A percentile compares a stretch with the other conserved stretches of the same genome.
Conservation (phyloP, 2,329 filamentous ascomycete genomes). For the Ophiostoma populinum region DNA sequence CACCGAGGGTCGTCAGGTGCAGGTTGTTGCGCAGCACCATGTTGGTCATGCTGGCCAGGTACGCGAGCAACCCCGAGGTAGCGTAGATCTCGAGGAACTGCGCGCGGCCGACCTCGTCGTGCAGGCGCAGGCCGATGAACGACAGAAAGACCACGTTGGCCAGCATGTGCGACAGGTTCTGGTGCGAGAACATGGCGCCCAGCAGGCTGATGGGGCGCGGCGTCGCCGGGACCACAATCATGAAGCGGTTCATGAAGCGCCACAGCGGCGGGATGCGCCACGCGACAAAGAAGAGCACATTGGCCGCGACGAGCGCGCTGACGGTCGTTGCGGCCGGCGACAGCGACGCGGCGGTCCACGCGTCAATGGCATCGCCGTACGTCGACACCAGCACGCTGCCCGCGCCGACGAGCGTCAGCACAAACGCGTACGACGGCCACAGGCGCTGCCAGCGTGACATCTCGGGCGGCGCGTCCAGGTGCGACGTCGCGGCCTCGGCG, state of each 20-base stretch:
- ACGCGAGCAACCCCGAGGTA: conserved; percentile 37
- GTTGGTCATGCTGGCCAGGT: conserved; percentile 36
- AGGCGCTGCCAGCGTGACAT: conserved; percentile 36
- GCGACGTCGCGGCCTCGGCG: conserved; percentile 28
- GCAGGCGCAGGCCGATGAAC: conserved; percentile 47
- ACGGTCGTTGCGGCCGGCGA: conserved; percentile 48
- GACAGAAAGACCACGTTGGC: conserved; percentile 49
- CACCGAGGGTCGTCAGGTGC: conserved; percentile 41
- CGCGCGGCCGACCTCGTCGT: conserved; percentile 53
- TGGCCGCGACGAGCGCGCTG: conserved; percentile 40
- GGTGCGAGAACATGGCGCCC: conserved; percentile 53
- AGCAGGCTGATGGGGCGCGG: conserved; percentile 45
- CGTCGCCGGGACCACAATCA: conserved; percentile 46
- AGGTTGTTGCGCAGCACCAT: conserved; percentile 30
- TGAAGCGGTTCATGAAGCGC: conserved; percentile 49
- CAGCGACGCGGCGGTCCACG: no score
- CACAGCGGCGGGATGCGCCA: conserved; percentile 52
- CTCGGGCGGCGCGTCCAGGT: conserved; percentile 33
- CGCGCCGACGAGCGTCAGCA: conserved; percentile 25
- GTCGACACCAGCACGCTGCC: conserved; percentile 27
- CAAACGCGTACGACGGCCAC: conserved; percentile 33
- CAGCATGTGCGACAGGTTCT: conserved; percentile 38
- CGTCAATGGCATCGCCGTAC: no score
- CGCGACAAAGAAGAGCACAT: conserved; percentile 34
- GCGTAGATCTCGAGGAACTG: conserved; percentile 53